Conservation (phyloP, 768 basidiomycete species). For the Termitomyces sp. region DNA sequence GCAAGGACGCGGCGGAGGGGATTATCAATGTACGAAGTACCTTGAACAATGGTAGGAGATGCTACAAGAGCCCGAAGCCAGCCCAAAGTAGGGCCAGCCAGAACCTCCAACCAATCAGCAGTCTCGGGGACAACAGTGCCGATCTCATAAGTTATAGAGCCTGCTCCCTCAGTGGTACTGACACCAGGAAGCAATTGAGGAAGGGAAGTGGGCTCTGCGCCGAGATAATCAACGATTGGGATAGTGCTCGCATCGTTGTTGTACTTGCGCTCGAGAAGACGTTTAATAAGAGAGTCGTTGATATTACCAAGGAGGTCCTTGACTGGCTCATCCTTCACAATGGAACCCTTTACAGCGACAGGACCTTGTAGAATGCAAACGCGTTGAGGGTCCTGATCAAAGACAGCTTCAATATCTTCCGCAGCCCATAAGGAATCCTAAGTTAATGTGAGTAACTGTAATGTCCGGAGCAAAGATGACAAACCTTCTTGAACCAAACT, state of each 20-base stretch:
- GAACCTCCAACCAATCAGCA: constrained; percentile 72
- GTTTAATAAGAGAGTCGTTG: constrained; percentile 68
- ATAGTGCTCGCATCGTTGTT: constrained; percentile 67
- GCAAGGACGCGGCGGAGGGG: constrained; percentile 82
- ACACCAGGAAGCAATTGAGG: constrained; percentile 34
- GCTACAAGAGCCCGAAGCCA: constrained; percentile 87
- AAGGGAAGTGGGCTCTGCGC: constrained; percentile 31
- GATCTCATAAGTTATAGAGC: constrained; percentile 44
- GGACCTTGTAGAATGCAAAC: constrained; percentile 98
- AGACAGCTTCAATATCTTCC: constrained; percentile 97
- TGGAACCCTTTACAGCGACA: constrained; percentile 85
- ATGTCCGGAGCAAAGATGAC: background rate
- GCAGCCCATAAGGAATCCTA: constrained; percentile 97
- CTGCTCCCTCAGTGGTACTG: constrained; percentile 32
- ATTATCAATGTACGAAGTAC: constrained; percentile 80
- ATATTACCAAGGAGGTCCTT: constrained; percentile 89
- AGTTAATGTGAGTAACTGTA: background rate
- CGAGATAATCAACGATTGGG: constrained; percentile 82
- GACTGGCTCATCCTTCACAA: constrained; percentile 89
- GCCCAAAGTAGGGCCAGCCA: constrained; percentile 75
- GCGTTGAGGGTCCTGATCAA: constrained; percentile 97
- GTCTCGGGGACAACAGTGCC: constrained; percentile 50
- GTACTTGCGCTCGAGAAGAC: constrained; percentile 76
- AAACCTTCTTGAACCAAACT: constrained; percentile 99
- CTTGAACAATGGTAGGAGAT: constrained; percentile 83